A percentile compares a stretch with the other conserved stretches of the same genome.
These are phyloP conservation scores for Blastomyces parvus DNA, from an alignment of 2,329 filamentous ascomycete genomes.

Conservation along the genomic window DNA sequence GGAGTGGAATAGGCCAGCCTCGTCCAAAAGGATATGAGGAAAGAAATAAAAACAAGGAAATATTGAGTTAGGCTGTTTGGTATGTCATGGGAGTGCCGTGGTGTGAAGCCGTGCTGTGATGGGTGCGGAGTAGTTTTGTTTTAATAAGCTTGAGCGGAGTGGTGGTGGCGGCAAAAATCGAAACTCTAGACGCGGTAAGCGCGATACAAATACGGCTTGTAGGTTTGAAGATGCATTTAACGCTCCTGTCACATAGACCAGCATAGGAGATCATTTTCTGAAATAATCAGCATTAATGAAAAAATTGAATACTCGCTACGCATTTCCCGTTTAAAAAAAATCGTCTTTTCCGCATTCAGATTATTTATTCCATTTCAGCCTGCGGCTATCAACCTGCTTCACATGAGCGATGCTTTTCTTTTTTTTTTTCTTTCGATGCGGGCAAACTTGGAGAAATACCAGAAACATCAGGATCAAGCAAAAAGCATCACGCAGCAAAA, in stretches of 20 bases:
- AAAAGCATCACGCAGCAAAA: not conserved
- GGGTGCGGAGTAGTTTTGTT: not conserved
- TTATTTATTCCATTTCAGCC: not conserved
- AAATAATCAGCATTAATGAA: not conserved
- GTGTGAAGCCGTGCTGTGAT: not conserved
- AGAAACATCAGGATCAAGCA: not conserved
- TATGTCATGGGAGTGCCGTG: not conserved
- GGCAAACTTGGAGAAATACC: too few relatives aligned
- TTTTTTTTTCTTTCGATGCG: too few relatives aligned
- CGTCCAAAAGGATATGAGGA: not conserved
- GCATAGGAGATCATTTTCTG: too few relatives aligned
- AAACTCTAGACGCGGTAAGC: constrained; percentile 2
- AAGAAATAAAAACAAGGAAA: not conserved
- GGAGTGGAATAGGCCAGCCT: not conserved
- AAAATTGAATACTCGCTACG: too few relatives aligned
- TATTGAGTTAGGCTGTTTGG: not conserved
- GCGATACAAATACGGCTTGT: not conserved
- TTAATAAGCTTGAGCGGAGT: not conserved
- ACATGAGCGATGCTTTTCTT: too few relatives aligned
- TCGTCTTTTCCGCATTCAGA: not conserved
- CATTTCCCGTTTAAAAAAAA: not conserved
- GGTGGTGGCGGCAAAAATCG: not conserved
- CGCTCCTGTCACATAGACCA: too few relatives aligned
- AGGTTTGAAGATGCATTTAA: too few relatives aligned
- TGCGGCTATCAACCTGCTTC: too few relatives aligned